A percentile compares a stretch with the other conserved stretches of the same genome.
These are phyloP conservation scores for Plasmodium coatneyi DNA, from an alignment of 169 alveolate species.

Conservation along the genomic window DNA sequence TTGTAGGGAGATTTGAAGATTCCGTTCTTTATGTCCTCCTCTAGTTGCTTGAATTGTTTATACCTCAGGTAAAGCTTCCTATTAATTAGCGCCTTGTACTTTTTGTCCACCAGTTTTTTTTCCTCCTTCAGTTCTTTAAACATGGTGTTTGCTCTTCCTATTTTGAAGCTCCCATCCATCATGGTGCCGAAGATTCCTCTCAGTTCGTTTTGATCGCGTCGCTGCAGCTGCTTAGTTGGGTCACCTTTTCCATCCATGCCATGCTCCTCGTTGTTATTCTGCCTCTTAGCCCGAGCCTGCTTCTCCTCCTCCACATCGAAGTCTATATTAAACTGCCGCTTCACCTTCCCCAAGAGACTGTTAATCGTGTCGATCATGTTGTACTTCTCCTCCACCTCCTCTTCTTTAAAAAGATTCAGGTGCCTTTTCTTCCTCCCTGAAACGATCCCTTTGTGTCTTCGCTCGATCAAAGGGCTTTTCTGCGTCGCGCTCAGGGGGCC, in stretches of 20 bases:
- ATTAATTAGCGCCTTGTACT: slow-evolving; percentile 34
- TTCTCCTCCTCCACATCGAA: slow-evolving; percentile 31
- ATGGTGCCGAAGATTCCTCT: slow-evolving; percentile 39
- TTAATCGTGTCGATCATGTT: slow-evolving; percentile 59
- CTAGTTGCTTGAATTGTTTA: slow-evolving; percentile 49
- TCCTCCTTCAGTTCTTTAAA: slow-evolving; percentile 71
- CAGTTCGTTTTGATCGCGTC: slow-evolving; percentile 23
- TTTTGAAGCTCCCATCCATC: slow-evolving; percentile 69
- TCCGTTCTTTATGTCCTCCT: slow-evolving; percentile 77
- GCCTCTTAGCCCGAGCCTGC: neutral
- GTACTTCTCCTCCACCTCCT: slow-evolving; percentile 73
- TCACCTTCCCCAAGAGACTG: slow-evolving; percentile 64
- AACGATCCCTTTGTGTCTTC: neutral
- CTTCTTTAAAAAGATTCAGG: slow-evolving; percentile 48
- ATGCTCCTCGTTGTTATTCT: neutral
- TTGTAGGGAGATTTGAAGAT: slow-evolving; percentile 77
- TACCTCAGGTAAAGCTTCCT: slow-evolving; percentile 27
- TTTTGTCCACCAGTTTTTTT: slow-evolving; percentile 36
- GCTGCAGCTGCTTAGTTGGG: neutral
- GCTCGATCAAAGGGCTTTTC: slow-evolving; percentile 7
- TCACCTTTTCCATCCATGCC: neutral
- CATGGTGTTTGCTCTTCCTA: slow-evolving; percentile 73
- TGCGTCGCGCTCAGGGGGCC: neutral
- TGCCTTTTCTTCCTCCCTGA: neutral
- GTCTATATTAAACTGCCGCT: slow-evolving; percentile 53